These are phyloP conservation scores for Veloboletus limbatus DNA, from an alignment of 1,284 basidiomycete species.

Conservation along the genomic window DNA sequence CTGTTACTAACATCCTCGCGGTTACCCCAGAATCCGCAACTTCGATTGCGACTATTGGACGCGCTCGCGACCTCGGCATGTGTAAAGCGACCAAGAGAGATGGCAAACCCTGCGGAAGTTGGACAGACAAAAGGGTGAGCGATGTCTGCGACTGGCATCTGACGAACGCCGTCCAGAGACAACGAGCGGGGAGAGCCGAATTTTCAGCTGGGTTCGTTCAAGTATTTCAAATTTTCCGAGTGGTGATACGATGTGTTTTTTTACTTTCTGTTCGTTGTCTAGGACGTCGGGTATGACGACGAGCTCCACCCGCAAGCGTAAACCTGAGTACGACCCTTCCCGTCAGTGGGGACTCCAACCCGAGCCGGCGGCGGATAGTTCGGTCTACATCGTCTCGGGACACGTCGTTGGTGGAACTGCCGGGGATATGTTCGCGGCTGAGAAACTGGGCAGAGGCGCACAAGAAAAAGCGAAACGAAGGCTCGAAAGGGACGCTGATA, in stretches of 20 bases:
- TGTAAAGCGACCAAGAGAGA: constrained; percentile 78
- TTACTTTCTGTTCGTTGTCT: constrained; percentile 1
- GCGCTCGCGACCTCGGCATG: constrained; percentile 81
- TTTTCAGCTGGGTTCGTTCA: constrained; percentile 70
- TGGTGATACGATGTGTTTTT: neutral
- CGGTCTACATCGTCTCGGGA: constrained; percentile 83
- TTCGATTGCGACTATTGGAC: constrained; percentile 82
- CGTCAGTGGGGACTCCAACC: constrained; percentile 73
- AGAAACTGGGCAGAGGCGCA: constrained; percentile 70
- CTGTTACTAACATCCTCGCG: constrained; percentile 78
- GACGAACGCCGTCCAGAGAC: constrained; percentile 73
- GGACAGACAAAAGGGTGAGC: constrained; percentile 83
- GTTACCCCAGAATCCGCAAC: constrained; percentile 81
- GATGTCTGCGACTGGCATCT: constrained; percentile 90
- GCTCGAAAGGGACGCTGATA: constrained; percentile 57
- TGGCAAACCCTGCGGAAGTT: constrained; percentile 77
- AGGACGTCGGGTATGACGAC: constrained; percentile 71
- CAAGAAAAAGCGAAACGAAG: constrained; percentile 69
- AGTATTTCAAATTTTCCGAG: neutral
- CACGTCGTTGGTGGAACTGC: constrained; percentile 55
- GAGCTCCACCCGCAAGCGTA: constrained; percentile 46
- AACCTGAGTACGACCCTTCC: constrained; percentile 60
- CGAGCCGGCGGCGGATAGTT: constrained; percentile 38
- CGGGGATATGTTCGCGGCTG: constrained; percentile 49
- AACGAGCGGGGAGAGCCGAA: constrained; percentile 74